These are phyloP conservation scores for Cadophora sp. DNA, from an alignment of 2,329 filamentous ascomycete genomes.

Conservation along the genomic window DNA sequence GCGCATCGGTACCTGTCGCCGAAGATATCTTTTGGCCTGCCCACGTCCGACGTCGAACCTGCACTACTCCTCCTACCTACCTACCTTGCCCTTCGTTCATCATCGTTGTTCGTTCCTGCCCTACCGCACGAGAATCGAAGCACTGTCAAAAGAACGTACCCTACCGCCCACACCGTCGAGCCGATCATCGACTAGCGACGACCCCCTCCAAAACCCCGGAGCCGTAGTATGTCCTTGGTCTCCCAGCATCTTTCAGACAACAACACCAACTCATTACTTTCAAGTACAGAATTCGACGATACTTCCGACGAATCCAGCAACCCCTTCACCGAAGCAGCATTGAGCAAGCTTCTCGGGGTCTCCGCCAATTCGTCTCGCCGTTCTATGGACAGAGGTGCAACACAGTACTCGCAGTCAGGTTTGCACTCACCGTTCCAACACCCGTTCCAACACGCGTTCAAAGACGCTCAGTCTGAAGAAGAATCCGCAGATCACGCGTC, in stretches of 20 bases:
- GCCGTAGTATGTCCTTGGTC: constrained; percentile 46
- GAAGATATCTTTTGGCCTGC: neutral
- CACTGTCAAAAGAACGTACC: neutral
- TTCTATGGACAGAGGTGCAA: constrained; percentile 66
- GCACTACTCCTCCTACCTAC: neutral
- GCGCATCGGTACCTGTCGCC: constrained; percentile 16
- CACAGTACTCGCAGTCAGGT: constrained; percentile 88
- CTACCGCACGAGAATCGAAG: too few relatives aligned
- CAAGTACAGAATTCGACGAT: constrained; percentile 31
- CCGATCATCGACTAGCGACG: constrained; percentile 25
- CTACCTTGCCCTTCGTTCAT: neutral
- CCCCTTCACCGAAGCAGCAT: constrained; percentile 36
- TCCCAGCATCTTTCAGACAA: constrained; percentile 37
- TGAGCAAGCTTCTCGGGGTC: constrained; percentile 43
- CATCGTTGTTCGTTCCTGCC: neutral
- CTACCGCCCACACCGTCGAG: neutral
- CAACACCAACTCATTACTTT: constrained; percentile 35
- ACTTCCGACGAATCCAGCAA: constrained; percentile 13
- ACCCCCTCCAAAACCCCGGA: constrained; percentile 30
- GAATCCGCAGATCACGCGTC: constrained; percentile 87
- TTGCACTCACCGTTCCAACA: constrained; percentile 76
- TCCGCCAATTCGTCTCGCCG: constrained; percentile 41
- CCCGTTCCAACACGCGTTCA: constrained; percentile 70
- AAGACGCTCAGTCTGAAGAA: constrained; percentile 82
- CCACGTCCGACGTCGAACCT: neutral